phyloP scores from a whole-genome alignment of 2,329 filamentous ascomycete genomes.

The Penicillium sp. region DNA sequence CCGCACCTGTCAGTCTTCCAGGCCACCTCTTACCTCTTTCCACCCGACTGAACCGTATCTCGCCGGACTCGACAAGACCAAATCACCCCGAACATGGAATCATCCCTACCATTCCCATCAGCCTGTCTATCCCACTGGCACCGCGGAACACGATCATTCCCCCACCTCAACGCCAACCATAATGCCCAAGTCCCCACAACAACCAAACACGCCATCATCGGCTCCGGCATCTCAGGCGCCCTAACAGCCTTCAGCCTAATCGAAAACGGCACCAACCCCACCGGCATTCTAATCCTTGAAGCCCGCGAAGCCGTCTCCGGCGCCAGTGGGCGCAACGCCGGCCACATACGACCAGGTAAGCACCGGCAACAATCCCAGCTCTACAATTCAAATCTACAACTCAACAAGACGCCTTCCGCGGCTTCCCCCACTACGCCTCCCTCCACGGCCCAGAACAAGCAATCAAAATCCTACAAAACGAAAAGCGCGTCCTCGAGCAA shows the following conservation, averaged over 20 bases:
- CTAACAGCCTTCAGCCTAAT: constrained; percentile 46
- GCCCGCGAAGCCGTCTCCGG: constrained; percentile 48
- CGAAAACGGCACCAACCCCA: constrained; percentile 33
- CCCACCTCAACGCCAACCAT: constrained; percentile 43
- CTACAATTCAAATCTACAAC: not conserved
- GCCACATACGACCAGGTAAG: constrained; percentile 42
- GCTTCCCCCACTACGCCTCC: constrained; percentile 3
- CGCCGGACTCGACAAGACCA: not conserved
- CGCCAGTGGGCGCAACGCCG: constrained; percentile 49
- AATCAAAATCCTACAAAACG: constrained; percentile 6
- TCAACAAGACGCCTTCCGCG: constrained; percentile 4
- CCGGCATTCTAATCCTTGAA: constrained; percentile 45
- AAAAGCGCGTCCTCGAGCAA: constrained; percentile 2
- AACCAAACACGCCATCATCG: constrained; percentile 43
- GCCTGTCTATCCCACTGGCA: constrained; percentile 39
- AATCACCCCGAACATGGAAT: not conserved
- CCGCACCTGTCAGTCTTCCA: too few relatives aligned
- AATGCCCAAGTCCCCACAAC: constrained; percentile 29
- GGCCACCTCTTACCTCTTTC: too few relatives aligned
- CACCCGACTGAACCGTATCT: too few relatives aligned
- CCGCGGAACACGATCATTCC: constrained; percentile 46
- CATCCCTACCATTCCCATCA: constrained; percentile 1
- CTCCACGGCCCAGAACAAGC: constrained; percentile 8
- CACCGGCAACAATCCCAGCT: not conserved
- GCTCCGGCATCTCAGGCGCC: constrained; percentile 47